A percentile compares a stretch with the other conserved stretches of the same genome.
phyloP scores from a whole-genome alignment of 2,329 filamentous ascomycete genomes.

The Pezicula neosporulosa region DNA sequence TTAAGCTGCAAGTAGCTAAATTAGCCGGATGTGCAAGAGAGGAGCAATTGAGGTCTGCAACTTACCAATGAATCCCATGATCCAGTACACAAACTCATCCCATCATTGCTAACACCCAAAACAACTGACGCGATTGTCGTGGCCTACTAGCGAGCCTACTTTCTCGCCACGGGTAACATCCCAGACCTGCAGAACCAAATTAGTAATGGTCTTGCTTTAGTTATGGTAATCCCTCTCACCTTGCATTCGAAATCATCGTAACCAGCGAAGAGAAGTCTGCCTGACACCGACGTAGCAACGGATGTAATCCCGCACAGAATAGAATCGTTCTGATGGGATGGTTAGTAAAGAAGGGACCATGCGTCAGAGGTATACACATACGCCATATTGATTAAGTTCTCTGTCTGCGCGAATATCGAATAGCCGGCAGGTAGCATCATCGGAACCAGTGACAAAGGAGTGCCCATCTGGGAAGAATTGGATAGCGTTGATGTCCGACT shows the following conservation, averaged over 20 bases:
- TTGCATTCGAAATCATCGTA: slow-evolving; percentile 99
- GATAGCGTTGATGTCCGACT: slow-evolving; percentile 98
- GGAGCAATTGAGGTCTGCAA: slow-evolving; percentile 19
- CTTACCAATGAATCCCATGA: slow-evolving; percentile 98
- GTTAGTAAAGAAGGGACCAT: slow-evolving; percentile 12
- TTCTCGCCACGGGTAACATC: slow-evolving; percentile 95
- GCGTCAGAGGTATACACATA: slow-evolving; percentile 36
- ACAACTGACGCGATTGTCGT: slow-evolving; percentile 98
- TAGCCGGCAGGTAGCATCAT: slow-evolving; percentile 93
- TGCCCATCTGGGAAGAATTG: slow-evolving; percentile 99
- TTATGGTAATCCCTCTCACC: slow-evolving; percentile 49
- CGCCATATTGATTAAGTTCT: slow-evolving; percentile 65
- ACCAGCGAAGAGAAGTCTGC: slow-evolving; percentile 89
- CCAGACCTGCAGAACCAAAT: slow-evolving; percentile 70
- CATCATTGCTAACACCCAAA: slow-evolving; percentile 97
- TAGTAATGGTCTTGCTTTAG: too few species aligned
- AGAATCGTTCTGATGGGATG: slow-evolving; percentile 72
- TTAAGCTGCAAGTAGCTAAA: slow-evolving; percentile 58
- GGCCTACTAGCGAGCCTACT: slow-evolving; percentile 92
- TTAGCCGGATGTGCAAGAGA: slow-evolving; percentile 24
- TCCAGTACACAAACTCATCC: slow-evolving; percentile 97
- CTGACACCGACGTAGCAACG: slow-evolving; percentile 95
- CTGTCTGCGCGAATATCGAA: slow-evolving; percentile 98
- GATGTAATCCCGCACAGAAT: slow-evolving; percentile 98
- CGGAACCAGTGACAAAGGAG: slow-evolving; percentile 95